phyloP scores from a whole-genome alignment of 2,329 filamentous ascomycete species.

The Pseudohalonectria lignicola region DNA sequence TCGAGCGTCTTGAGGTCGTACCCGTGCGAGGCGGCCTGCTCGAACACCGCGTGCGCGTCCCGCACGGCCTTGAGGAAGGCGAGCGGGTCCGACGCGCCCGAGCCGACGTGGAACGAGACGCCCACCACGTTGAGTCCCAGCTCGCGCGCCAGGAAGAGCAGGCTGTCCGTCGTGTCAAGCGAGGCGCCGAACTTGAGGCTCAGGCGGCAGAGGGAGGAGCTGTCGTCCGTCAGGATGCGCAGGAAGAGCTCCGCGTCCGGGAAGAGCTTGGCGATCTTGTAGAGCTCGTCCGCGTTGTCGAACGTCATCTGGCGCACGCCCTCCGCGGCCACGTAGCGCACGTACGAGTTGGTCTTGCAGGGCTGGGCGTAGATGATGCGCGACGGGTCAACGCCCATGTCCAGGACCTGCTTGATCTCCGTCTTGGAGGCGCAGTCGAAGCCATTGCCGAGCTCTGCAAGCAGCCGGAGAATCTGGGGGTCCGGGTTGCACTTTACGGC shows the following conservation, averaged over 20 bases:
- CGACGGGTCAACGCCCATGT: conserved; percentile 69
- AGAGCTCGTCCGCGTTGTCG: conserved; percentile 94
- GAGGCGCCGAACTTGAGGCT: conserved; percentile 97
- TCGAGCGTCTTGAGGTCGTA: conserved; percentile 81
- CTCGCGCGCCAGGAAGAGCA: conserved; percentile 70
- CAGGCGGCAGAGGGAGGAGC: conserved; percentile 82
- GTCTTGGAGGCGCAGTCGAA: conserved; percentile 98
- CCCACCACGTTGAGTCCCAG: conserved; percentile 86
- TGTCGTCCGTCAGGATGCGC: conserved; percentile 93
- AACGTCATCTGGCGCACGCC: conserved; percentile 98
- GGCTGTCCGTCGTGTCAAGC: conserved; percentile 66
- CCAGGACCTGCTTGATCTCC: conserved; percentile 87
- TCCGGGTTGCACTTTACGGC: conserved; percentile 99
- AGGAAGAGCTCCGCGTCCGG: conserved; percentile 85
- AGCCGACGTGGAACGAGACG: conserved; percentile 96
- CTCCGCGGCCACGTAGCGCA: conserved; percentile 75
- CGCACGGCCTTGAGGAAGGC: conserved; percentile 85
- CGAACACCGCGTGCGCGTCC: conserved; percentile 82
- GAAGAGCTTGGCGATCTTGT: conserved; percentile 91
- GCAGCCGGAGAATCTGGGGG: conserved; percentile 74
- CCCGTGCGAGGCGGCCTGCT: conserved; percentile 67
- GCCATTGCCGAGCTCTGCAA: conserved; percentile 79
- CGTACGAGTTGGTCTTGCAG: conserved; percentile 98
- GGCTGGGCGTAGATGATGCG: conserved; percentile 99
- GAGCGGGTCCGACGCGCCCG: conserved; percentile 84